Evolutionary conservation across 202 grass and related monocot genomes (phyloP), one percentile per base, ranked within the genome.

Genomic region (Miscanthus sacchariflorus): DNA sequence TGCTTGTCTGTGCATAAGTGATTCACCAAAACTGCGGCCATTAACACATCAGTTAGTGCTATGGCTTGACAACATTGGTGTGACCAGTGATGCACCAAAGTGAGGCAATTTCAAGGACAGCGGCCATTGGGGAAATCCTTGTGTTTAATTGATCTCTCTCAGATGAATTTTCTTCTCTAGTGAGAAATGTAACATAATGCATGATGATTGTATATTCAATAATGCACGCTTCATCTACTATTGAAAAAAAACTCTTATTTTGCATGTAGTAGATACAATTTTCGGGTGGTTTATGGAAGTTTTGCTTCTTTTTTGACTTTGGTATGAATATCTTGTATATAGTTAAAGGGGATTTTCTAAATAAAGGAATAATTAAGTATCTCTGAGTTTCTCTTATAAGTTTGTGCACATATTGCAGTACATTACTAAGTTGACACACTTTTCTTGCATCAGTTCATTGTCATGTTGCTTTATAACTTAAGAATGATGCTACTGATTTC

Each of bases 1-100:
- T 86, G 92, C 96, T 11, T 95, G 94, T 90, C 44, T 96, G 70
- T 98, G 96, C 66, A 71, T 98, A 68, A 98, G 87, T 78, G 92
- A 95, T 43, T 93, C 87, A 24, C 93, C 96, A 5, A 98, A 93
- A 80, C 25, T 85, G 50, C 94, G 96, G 25, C 96, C 96, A 24
- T 52, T 75, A 42, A 91, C 90, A 44, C 81, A 98, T 84, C 74
- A 98, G 61, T 77, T 98, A 82, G 87, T 96, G 56, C 70, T 78
- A 59, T 94, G 93, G 96, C 94, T 96, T 76, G 89, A 96, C 61
- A 81, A 75, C 85, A 89, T 96, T 90, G 70, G 78, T 76, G 70
- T 43, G 69, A 88, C 33, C 78, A 86, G 84, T 75, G 81, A 85
- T 80, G 78, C 19, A 48, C 64, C 79, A 74, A 88, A 91, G 59